Base-by-base conservation (phyloP, 164 flowering plant genomes). In the Houttuynia cordata region DNA sequence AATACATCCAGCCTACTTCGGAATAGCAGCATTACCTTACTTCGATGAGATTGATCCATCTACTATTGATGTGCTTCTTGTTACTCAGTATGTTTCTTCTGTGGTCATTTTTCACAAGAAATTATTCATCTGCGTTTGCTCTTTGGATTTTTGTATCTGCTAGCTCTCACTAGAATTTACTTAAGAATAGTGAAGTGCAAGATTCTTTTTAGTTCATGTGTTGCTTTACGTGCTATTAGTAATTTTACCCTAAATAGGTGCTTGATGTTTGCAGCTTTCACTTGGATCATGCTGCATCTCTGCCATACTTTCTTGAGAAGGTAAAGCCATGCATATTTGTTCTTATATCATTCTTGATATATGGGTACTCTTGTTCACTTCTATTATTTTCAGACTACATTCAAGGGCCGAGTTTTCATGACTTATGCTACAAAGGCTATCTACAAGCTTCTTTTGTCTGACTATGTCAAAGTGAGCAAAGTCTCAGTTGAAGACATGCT, bases 21-120 rank as follows among this genome's bases (percentile, higher is more conserved):
- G 99, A 51, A 93, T 90, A 92, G 85, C 95, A 52, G 99, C 99
- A 49, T 76, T 93, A 71, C 97, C 99, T 1, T 93, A 90, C 76
- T 93, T 93, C 61, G 97, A 93, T 72, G 97, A 93, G 71, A 93
- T 90, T 72, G 99, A 93, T 73, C 97, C 97, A 53, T 88, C 96
- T 8, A 71, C 79, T 40, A 78, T 93, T 63, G 99, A 93, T 55
- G 95, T 93, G 51, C 91, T 93, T 65, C 88, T 93, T 30, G 79
- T 90, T 62, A 93, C 99, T 4, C 99, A 93, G 97, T 90, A 88
- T 21, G 88, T 73, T n/a, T 58, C 22, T 41, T 8, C 55, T 30
- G 37, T 30, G 4, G 6, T 30, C 37, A 30, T 30, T 6, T 30
- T 30, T 2, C 2, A 30, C 2, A 30, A 30, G 6, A 30, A 30